These are phyloP conservation scores for Dionaea muscipula DNA, from an alignment of 179 eudicot species.

Conservation along the genomic window DNA sequence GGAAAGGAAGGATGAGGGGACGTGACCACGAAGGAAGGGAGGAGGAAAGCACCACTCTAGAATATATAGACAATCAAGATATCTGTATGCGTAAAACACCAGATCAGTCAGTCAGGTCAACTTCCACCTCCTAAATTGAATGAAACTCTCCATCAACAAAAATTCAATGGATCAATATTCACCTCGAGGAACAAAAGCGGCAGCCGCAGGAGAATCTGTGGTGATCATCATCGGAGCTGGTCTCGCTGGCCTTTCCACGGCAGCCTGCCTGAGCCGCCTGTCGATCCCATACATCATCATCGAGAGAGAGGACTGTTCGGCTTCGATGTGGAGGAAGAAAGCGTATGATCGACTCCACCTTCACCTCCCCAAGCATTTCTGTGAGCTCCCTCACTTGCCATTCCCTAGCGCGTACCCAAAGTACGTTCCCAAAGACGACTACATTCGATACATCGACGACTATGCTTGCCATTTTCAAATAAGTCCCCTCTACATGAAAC, in stretches of 20 bases:
- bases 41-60: too few species aligned
- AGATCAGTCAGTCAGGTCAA: too few species aligned
- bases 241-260: conserved; percentile 58
- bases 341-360: conserved; percentile 72
- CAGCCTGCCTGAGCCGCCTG: conserved; percentile 37
- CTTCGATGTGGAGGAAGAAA: conserved; percentile 65
- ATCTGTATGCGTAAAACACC: too few species aligned
- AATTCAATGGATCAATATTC: too few species aligned
- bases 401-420: conserved; percentile 29
- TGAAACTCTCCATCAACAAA: too few species aligned
- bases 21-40: too few species aligned
- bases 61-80: too few species aligned
- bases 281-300: conserved; percentile 54
- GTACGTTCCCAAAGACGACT: conserved; percentile 29
- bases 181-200: too few species aligned
- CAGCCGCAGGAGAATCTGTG: not conserved
- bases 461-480: conserved; percentile 48
- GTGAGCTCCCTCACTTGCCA: conserved; percentile 38
- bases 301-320: conserved; percentile 62
- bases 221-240: conserved; percentile 64
- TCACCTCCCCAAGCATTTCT: conserved; percentile 47
- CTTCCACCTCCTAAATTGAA: too few species aligned
- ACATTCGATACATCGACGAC: conserved; percentile 44
- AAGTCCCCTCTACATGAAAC: conserved; percentile 28
- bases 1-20: too few species aligned